These are phyloP conservation scores for Hyaloscypha variabilis DNA, from an alignment of 495 filamentous ascomycete species.

Conservation along the genomic window DNA sequence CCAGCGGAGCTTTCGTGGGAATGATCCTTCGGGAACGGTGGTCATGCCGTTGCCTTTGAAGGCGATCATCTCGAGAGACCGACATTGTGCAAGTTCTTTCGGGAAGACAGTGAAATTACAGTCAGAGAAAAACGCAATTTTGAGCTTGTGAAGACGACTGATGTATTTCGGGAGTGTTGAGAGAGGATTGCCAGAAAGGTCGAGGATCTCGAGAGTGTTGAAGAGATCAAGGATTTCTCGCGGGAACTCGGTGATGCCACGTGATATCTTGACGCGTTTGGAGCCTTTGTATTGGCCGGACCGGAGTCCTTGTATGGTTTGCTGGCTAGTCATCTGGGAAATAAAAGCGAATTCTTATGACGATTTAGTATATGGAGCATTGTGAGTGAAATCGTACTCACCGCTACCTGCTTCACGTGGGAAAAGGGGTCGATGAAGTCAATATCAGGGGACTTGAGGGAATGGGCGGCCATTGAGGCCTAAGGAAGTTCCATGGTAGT, in stretches of 20 bases:
- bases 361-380: not conserved
- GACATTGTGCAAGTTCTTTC: conserved; percentile 40
- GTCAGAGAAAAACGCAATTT: conserved; percentile 45
- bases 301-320: conserved; percentile 23
- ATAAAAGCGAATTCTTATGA: not conserved
- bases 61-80: conserved; percentile 46
- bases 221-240: conserved; percentile 41
- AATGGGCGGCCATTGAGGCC: not conserved
- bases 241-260: conserved; percentile 41
- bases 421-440: not conserved
- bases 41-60: conserved; percentile 48
- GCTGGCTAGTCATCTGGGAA: not conserved
- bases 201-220: conserved; percentile 43
- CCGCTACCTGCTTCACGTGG: not conserved
- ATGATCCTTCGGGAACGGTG: conserved; percentile 40
- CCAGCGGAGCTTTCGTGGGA: conserved; percentile 44
- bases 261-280: conserved; percentile 41
- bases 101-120: conserved; percentile 49
- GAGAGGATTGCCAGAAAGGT: conserved; percentile 46
- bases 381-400: not conserved
- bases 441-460: not conserved
- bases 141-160: conserved; percentile 41
- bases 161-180: conserved; percentile 42
- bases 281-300: conserved; percentile 30
- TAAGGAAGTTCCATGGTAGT: not conserved